Base-by-base conservation (phyloP, 2,329 filamentous ascomycete species). In the Alternaria solani region DNA sequence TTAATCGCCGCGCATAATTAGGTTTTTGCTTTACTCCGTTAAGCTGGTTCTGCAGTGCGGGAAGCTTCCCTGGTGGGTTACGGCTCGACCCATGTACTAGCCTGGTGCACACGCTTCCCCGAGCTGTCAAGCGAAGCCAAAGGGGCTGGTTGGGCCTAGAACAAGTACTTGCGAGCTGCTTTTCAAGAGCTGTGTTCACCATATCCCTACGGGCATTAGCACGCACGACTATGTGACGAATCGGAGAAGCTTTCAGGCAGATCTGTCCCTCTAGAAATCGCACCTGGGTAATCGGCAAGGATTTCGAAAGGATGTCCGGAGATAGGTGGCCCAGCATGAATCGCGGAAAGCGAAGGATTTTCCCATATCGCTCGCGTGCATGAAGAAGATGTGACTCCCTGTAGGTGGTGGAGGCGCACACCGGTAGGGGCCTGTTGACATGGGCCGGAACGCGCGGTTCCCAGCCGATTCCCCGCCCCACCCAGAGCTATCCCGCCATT, bases 401-500 rank as follows among this genome's bases (percentile, higher is more conserved):
- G 46, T 49, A 36, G 46, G 46, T 49, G 46, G 46, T 36, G 18
- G 46, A 49, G 46, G 30, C 14, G 30, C 28, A 1, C 7, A 23
- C 20, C 20, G 20, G 20, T 23, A 23, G n/a, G 20, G 5, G 39
- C 20, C 7, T 25, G 18, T 32, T 30, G 46, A 34, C 46, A 34
- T 36, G 28, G 39, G 20, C 20, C 12, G 20, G 39, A 25, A 36
- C 46, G 46, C 32, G 30, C 25, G 32, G 30, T 49, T 34, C 14
- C 46, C 30, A 49, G 46, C 46, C 46, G 46, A 16, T 49, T 49
- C 46, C 46, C 30, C 30, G 46, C 20, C 30, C 46, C 46, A 32
- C 46, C 30, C 7, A 30, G 28, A 23, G 44, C 46, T 5, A 32
- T 48, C 28, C 18, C 32, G 32, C 32, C 32, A 36, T 14, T 36